Evolutionary conservation across 306 rosid genomes (phyloP), one percentile per base, ranked within the genome.

Genomic region (Fragaria vesca): DNA sequence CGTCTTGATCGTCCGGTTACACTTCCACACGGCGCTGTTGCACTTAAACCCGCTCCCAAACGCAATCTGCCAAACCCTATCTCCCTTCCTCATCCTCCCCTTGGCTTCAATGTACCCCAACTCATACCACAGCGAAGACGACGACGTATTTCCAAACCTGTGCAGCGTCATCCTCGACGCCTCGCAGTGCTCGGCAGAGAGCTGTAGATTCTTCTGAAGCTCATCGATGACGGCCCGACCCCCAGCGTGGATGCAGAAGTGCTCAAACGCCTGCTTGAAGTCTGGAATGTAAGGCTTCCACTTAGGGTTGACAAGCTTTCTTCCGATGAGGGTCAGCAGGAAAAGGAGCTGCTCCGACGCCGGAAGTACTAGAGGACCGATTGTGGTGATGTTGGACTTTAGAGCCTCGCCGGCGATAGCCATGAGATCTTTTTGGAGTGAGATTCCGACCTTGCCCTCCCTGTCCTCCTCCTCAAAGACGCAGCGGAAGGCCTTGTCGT

Each of bases 231-330:
- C 99, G 0, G 98, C 98, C 17, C 98, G 82, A 0, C 98, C 98
- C 0, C 98, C 98, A 0, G 98, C 98, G 73, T 95, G 99, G 74
- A 95, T 95, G 60, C 99, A 95, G 74, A 95, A 95, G 52, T 95
- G 98, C 79, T 95, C 98, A 48, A 95, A 95, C 0, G 98, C 98
- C 75, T 89, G 96, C 75, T 89, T 90, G 81, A 93, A 95, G 73
- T 95, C 99, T 0, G 99, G 99, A 15, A 95, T 95, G 58, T 95
- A 95, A 0, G 99, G 97, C 77, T 93, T 95, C 99, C 99, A 95
- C 42, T 93, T 95, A 0, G 93, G 93, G 78, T 87, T 91, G 38
- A 95, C 86, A 1, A 95, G 87, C 65, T 93, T 95, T 71, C 99
- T 84, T 2, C 93, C 99, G 57, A 95, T 88, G 0, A 95, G 89